These are phyloP conservation scores for Metschnikowia drakensbergensis DNA, from an alignment of 805 yeast species.

Conservation along the genomic window DNA sequence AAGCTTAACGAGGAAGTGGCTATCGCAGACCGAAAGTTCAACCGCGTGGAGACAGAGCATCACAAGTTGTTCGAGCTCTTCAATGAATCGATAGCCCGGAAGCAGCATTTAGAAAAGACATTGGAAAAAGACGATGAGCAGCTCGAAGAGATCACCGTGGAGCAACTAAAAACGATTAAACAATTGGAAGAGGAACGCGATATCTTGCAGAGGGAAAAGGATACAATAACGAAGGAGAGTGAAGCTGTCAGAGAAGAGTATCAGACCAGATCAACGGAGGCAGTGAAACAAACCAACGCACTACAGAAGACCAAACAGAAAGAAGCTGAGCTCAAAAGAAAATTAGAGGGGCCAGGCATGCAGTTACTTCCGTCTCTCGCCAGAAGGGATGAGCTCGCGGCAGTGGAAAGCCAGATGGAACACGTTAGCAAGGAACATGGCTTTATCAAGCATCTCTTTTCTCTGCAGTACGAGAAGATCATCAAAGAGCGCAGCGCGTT, in stretches of 20 bases:
- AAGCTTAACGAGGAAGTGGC: constrained; percentile 33
- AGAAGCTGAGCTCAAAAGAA: constrained; percentile 18
- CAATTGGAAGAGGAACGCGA: constrained; percentile 27
- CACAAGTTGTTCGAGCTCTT: constrained; percentile 16
- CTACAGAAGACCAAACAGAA: constrained; percentile 20
- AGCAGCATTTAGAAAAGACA: constrained; percentile 10
- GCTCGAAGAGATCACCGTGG: constrained; percentile 9
- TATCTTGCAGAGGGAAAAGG: constrained; percentile 24
- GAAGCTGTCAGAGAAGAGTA: constrained; percentile 29
- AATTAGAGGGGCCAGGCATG: constrained; percentile 35
- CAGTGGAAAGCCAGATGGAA: constrained; percentile 25
- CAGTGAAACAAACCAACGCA: constrained; percentile 26
- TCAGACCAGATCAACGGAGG: constrained; percentile 33
- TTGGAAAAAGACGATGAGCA: constrained; percentile 15
- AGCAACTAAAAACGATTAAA: constrained; percentile 22
- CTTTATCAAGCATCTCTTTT: constrained; percentile 26
- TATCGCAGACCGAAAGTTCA: constrained; percentile 31
- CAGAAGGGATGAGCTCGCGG: constrained; percentile 30
- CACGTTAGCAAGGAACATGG: constrained; percentile 26
- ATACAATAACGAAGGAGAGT: constrained; percentile 25
- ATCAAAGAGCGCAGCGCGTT: constrained; percentile 31
- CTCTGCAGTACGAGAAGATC: constrained; percentile 33
- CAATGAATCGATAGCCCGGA: constrained; percentile 7
- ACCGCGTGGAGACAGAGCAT: constrained; percentile 27
- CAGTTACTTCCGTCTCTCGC: constrained; percentile 32